Conservation (phyloP, 495 filamentous ascomycete genomes). For the Neurospora cerealis region DNA sequence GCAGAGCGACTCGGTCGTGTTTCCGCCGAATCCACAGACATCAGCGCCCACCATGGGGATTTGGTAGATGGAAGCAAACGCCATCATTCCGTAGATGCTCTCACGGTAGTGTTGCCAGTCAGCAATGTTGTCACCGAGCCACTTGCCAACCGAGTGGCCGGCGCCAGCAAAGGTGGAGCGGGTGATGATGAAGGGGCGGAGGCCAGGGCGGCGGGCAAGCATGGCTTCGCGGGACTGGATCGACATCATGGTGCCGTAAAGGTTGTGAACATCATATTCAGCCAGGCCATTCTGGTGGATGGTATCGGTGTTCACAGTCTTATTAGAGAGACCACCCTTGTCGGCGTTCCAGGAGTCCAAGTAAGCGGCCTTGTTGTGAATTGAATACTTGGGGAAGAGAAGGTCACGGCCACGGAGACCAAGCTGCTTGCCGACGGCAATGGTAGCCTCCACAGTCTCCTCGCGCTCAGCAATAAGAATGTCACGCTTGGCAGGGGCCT, state of each 20-base stretch:
- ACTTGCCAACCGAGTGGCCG: conserved; percentile 69
- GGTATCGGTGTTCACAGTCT: conserved; percentile 66
- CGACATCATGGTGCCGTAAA: conserved; percentile 85
- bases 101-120: conserved; percentile 63
- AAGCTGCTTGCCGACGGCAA: conserved; percentile 26
- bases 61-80: conserved; percentile 74
- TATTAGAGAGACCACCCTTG: conserved; percentile 54
- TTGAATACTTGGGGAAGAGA: conserved; percentile 62
- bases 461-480: background rate
- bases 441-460: background rate
- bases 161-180: conserved; percentile 77
- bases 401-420: conserved; percentile 58
- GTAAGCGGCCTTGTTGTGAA: conserved; percentile 55
- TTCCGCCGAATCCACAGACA: conserved; percentile 65
- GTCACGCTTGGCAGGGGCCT: background rate
- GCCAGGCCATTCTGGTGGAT: conserved; percentile 60
- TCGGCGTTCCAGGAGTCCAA: conserved; percentile 35
- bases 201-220: conserved; percentile 53
- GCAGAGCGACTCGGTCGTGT: conserved; percentile 71
- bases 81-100: conserved; percentile 58
- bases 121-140: conserved; percentile 78
- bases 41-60: conserved; percentile 76
- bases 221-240: conserved; percentile 55
- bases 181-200: conserved; percentile 72
- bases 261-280: conserved; percentile 76